These are phyloP conservation scores for Dianthus caryophyllus DNA, from an alignment of 148 eudicot genomes.

Conservation along the genomic window DNA sequence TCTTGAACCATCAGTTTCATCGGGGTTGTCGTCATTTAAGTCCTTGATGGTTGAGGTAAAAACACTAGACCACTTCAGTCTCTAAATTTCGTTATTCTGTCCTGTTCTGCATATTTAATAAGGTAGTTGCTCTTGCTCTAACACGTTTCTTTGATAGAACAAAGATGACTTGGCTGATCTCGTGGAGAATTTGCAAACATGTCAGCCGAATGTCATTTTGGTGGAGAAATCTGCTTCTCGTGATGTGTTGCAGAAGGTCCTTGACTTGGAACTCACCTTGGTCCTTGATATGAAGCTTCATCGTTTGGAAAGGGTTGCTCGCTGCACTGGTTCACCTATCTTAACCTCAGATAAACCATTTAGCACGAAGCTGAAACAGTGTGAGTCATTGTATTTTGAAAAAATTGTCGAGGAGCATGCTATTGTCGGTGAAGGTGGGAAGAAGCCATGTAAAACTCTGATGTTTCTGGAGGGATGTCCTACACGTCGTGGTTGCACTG, in stretches of 20 bases:
- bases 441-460: slow-evolving; percentile 71
- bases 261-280: slow-evolving; percentile 65
- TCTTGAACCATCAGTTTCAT: slow-evolving; percentile 60
- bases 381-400: slow-evolving; percentile 66
- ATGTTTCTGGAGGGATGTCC: slow-evolving; percentile 91
- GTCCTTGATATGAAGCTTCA: slow-evolving; percentile 91
- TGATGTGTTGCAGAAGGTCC: slow-evolving; percentile 64
- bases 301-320: slow-evolving; percentile 86
- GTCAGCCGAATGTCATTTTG: slow-evolving; percentile 70
- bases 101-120: neutral
- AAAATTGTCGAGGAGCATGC: slow-evolving; percentile 79
- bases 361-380: slow-evolving; percentile 54
- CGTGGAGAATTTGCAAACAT: slow-evolving; percentile 47
- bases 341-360: slow-evolving; percentile 45
- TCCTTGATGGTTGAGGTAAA: slow-evolving; percentile 68
- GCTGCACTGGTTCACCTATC: slow-evolving; percentile 78
- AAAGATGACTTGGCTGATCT: slow-evolving; percentile 42
- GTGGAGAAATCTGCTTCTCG: slow-evolving; percentile 92
- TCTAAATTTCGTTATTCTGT: neutral
- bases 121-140: slow-evolving; percentile 21
- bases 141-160: slow-evolving; percentile 37
- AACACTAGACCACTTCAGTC: neutral
- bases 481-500: slow-evolving; percentile 76
- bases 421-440: slow-evolving; percentile 48
- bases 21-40: slow-evolving; percentile 70